Base-by-base conservation (phyloP, 345 rosid genomes). In the Aquilaria yunnanensis region DNA sequence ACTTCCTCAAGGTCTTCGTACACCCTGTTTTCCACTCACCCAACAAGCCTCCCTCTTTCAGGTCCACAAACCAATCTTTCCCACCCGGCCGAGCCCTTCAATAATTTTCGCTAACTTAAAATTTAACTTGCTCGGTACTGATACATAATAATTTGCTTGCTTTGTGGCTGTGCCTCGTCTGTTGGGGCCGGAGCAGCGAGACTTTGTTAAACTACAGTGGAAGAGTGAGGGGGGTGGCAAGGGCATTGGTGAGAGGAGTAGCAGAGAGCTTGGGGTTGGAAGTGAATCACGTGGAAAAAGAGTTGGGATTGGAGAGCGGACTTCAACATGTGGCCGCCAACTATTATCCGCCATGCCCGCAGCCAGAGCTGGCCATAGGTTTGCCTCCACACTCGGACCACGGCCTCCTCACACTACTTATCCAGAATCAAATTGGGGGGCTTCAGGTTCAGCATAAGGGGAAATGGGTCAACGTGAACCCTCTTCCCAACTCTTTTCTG, bases 291-390 rank as follows among this genome's bases (percentile, higher is more conserved):
- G 74, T 79, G 10, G 74, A 77, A 4, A 57, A 68, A 70, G 56
- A 67, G 11, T 0, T 77, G 67, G 43, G 74, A 30, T 43, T 77
- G 12, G 80, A 74, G 14, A 47, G 65, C 0, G 74, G 86, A 3
- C 47, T 70, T 0, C 83, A 81, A 37, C 11, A 74, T 2, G 48
- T 76, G 10, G 12, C n/a, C 0, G 80, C 78, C 0, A 85, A 81
- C 60, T 57, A 72, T 4, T 85, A 85, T 52, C 85, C 90, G 2
- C 71, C 87, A 4, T 85, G 90, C 65, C 81, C 83, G 12, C 77
- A 78, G 61, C 90, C 90, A 14, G 80, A 80, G 11, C 77, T 68
- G 1, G 85, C 82, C 23, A 80, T 85, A 78, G 91, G 91, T 2
- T 0, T 85, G 63, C 80, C 85, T 0, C 77, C 88, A 32, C 91